phyloP scores from a whole-genome alignment of 805 yeast genomes.

The Teunomyces cretensis region DNA sequence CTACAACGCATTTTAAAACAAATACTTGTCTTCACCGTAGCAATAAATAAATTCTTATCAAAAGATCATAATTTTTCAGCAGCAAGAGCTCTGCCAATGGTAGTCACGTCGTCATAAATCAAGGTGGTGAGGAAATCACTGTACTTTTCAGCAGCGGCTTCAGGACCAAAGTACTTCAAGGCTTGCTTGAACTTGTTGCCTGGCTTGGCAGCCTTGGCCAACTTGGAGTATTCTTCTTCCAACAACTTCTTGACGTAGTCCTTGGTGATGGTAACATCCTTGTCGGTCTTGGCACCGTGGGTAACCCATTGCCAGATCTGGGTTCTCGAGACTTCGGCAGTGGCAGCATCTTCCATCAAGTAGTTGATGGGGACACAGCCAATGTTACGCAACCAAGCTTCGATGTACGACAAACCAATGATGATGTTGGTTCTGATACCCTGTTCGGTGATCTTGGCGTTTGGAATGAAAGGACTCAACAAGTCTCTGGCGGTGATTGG shows the following conservation, averaged over 20 bases:
- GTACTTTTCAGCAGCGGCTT: constrained; percentile 68
- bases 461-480: constrained; percentile 61
- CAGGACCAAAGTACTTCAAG: constrained; percentile 69
- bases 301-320: constrained; percentile 84
- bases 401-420: constrained; percentile 78
- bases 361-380: constrained; percentile 87
- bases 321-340: constrained; percentile 83
- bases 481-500: constrained; percentile 61
- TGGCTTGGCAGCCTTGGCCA: constrained; percentile 47
- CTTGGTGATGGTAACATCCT: constrained; percentile 58
- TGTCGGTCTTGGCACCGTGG: constrained; percentile 62
- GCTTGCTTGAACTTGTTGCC: constrained; percentile 70
- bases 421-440: constrained; percentile 73
- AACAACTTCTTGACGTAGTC: constrained; percentile 57
- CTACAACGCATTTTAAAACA: background rate
- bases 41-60: constrained; percentile 5
- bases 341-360: constrained; percentile 88
- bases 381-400: constrained; percentile 80
- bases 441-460: constrained; percentile 62
- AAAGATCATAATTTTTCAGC: constrained; percentile 39
- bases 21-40: background rate
- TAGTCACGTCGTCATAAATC: constrained; percentile 70
- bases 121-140: constrained; percentile 77
- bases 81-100: constrained; percentile 44
- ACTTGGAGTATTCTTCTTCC: constrained; percentile 58